These are phyloP conservation scores for Lentinula detonsa DNA, from an alignment of 768 basidiomycete species.

Conservation along the genomic window DNA sequence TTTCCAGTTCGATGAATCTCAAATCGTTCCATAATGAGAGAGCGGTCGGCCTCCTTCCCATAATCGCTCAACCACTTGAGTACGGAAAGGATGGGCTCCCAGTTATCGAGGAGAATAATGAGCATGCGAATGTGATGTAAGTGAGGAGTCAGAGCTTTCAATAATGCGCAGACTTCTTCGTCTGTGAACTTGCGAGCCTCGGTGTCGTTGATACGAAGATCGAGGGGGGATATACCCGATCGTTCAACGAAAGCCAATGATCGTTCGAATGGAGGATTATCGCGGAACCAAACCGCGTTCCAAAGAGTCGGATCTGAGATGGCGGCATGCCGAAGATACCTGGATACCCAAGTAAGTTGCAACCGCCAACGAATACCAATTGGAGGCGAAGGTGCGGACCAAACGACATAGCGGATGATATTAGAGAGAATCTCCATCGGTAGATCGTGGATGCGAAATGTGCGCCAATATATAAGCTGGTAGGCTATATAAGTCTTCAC, in stretches of 20 bases:
- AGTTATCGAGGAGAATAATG: conserved; percentile 49
- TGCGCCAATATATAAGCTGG: conserved; percentile 25
- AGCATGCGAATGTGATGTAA: conserved; percentile 55
- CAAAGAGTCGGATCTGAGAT: conserved; percentile 47
- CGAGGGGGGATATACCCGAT: conserved; percentile 47
- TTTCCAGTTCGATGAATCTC: conserved; percentile 57
- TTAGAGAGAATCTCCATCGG: conserved; percentile 61
- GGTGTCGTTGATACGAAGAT: conserved; percentile 54
- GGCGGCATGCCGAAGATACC: conserved; percentile 45
- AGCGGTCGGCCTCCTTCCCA: conserved; percentile 19
- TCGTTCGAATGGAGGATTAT: conserved; percentile 40
- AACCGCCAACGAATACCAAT: conserved; percentile 35
- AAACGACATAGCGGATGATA: conserved; percentile 57
- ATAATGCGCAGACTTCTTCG: conserved; percentile 37
- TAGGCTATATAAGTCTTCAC: conserved; percentile 2
- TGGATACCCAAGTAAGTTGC: conserved; percentile 53
- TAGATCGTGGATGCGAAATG: conserved; percentile 55
- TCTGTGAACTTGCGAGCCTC: conserved; percentile 29
- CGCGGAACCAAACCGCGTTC: conserved; percentile 63
- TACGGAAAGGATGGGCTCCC: conserved; percentile 46
- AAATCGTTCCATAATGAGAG: conserved; percentile 48
- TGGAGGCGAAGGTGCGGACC: conserved; percentile 36
- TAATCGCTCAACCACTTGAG: conserved; percentile 38
- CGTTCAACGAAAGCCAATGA: conserved; percentile 54
- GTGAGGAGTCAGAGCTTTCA: conserved; percentile 46